Percentiles rank a stretch among this genome's conserved stretches.
Evolutionary conservation across 2,329 filamentous ascomycete species (phyloP).

Genomic region (Cladosporium oxysporum): DNA sequence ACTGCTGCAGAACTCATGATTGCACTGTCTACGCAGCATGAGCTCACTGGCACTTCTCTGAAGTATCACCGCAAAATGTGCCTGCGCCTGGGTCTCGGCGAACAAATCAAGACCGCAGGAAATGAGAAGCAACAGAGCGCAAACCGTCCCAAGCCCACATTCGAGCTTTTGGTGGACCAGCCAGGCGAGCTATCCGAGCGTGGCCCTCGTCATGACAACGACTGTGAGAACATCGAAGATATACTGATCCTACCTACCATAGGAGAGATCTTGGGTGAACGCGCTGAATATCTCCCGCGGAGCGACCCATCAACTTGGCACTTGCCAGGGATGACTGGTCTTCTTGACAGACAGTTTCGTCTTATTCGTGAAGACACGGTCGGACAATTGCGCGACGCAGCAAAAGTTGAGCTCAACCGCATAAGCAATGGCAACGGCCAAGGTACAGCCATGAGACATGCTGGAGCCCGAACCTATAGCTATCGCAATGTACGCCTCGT

Average conservation of each 20-base stretch:
- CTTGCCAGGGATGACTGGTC: conserved; percentile 47
- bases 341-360: conserved; percentile 58
- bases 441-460: conserved; percentile 9
- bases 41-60: background rate
- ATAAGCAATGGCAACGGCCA: conserved; percentile 27
- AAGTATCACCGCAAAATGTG: conserved; percentile 13
- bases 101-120: background rate
- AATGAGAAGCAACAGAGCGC: background rate
- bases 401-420: conserved; percentile 44
- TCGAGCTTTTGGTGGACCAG: conserved; percentile 23
- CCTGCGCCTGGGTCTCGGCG: conserved; percentile 1
- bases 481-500: conserved; percentile 42
- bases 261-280: conserved; percentile 48
- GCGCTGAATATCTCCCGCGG: conserved; percentile 47
- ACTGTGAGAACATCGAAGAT: conserved; percentile 47
- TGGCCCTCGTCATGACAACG: conserved; percentile 53
- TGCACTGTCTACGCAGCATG: background rate
- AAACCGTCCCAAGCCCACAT: background rate
- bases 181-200: conserved; percentile 38
- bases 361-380: conserved; percentile 59
- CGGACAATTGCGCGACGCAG: conserved; percentile 54
- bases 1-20: conserved; percentile 20
- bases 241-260: conserved; percentile 55
- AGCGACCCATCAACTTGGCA: conserved; percentile 44
- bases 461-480: conserved; percentile 36